Conservation (phyloP, 345 rosid species). For the Gossypioides kirkii region DNA sequence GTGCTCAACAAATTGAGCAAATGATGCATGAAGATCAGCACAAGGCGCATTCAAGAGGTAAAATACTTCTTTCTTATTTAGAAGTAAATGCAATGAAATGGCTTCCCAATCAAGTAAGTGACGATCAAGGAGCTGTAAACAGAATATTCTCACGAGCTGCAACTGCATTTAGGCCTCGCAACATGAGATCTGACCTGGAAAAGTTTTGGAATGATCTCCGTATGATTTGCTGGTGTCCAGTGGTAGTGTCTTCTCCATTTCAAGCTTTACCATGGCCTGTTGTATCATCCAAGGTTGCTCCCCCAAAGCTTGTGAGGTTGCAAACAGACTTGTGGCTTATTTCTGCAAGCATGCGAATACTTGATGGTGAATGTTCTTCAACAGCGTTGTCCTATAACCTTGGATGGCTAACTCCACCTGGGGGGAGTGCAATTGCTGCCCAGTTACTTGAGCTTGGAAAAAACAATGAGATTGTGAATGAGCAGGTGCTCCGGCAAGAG, state of each 20-base stretch:
- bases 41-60: constrained; percentile 71
- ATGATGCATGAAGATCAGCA: constrained; percentile 60
- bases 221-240: constrained; percentile 96
- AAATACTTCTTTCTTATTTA: constrained; percentile 78
- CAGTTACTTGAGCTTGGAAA: constrained; percentile 97
- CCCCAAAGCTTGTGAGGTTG: constrained; percentile 87
- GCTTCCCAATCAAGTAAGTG: constrained; percentile 62
- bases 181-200: constrained; percentile 66
- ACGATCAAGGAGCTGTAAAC: constrained; percentile 58
- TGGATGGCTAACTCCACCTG: constrained; percentile 90
- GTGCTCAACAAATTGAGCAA: constrained; percentile 76
- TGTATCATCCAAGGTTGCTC: constrained; percentile 80
- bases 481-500: constrained; percentile 76
- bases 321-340: constrained; percentile 84
- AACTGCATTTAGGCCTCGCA: constrained; percentile 74
- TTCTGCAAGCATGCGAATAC: constrained; percentile 91
- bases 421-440: constrained; percentile 91
- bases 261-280: constrained; percentile 82
- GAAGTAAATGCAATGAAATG: constrained; percentile 90
- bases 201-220: constrained; percentile 86
- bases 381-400: constrained; percentile 79
- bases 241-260: constrained; percentile 78
- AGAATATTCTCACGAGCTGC: constrained; percentile 80
- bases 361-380: constrained; percentile 94
- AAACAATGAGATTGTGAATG: constrained; percentile 72